phyloP scores from a whole-genome alignment of 2,329 filamentous ascomycete genomes.

The Neonectria coccinea region DNA sequence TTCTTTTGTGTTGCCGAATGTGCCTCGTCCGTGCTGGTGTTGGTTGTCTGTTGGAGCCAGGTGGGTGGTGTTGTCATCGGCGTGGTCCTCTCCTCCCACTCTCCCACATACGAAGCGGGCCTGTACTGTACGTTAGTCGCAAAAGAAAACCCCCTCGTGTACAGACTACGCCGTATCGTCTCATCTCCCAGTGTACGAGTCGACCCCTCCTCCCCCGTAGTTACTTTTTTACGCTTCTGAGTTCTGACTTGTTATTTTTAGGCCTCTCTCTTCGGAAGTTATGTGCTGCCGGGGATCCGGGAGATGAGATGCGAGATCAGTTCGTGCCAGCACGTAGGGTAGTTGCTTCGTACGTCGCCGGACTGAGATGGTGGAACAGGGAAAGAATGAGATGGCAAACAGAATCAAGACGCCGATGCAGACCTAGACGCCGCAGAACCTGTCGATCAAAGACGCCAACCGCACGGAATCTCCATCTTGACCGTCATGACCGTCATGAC shows the following conservation, averaged over 20 bases:
- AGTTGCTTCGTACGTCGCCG: background rate
- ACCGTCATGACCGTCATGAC: too few species aligned
- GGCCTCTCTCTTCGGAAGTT: background rate
- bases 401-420: background rate
- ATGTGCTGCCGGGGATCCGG: background rate
- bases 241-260: background rate
- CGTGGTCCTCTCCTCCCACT: background rate
- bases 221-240: background rate
- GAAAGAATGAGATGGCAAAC: background rate
- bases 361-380: background rate
- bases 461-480: background rate
- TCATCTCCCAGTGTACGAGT: background rate
- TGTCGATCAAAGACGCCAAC: background rate
- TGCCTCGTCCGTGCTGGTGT: background rate
- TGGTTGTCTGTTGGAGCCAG: background rate
- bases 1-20: background rate
- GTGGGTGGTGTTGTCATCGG: background rate
- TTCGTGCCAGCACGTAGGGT: background rate
- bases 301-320: background rate
- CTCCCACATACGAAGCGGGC: background rate
- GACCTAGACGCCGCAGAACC: background rate
- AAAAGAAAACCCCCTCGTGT: background rate
- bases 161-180: background rate
- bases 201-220: background rate
- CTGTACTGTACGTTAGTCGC: background rate